Percentiles rank a stretch among this genome's conserved stretches.
Evolutionary conservation across 805 yeast species (phyloP).

Genomic region (Schwanniomyces vanrijiae): DNA sequence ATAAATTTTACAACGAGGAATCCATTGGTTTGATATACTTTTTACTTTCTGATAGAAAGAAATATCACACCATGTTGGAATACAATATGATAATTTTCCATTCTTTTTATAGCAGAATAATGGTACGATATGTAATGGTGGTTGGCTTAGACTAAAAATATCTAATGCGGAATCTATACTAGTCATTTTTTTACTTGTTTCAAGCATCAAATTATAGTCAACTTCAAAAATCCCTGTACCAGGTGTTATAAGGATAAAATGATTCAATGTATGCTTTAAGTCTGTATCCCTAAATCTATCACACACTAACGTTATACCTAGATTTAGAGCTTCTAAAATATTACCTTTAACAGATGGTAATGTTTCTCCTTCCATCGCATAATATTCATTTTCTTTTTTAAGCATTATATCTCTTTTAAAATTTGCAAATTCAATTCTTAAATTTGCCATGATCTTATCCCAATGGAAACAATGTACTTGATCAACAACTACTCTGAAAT

Average conservation of each 20-base stretch:
- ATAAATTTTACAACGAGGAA: slow-evolving; percentile 91
- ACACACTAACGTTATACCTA: slow-evolving; percentile 74
- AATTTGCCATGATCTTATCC: slow-evolving; percentile 87
- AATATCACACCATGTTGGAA: slow-evolving; percentile 94
- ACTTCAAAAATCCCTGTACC: slow-evolving; percentile 95
- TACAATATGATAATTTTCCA: slow-evolving; percentile 61
- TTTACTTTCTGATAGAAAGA: slow-evolving; percentile 78
- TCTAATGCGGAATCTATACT: slow-evolving; percentile 86
- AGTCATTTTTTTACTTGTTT: slow-evolving; percentile 73
- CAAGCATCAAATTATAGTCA: slow-evolving; percentile 70
- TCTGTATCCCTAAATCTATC: slow-evolving; percentile 84
- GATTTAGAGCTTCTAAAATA: slow-evolving; percentile 78
- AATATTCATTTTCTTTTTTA: slow-evolving; percentile 24
- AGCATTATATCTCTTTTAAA: slow-evolving; percentile 74
- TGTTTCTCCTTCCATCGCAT: slow-evolving; percentile 57
- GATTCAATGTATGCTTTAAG: slow-evolving; percentile 86
- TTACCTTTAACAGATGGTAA: slow-evolving; percentile 91
- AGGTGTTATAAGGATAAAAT: slow-evolving; percentile 82
- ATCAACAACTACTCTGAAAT: slow-evolving; percentile 91
- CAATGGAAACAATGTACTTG: slow-evolving; percentile 87
- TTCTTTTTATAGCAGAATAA: slow-evolving; percentile 65
- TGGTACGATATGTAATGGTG: slow-evolving; percentile 92
- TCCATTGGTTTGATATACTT: slow-evolving; percentile 60
- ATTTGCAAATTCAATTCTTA: slow-evolving; percentile 80
- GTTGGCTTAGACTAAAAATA: slow-evolving; percentile 81